phyloP scores from a whole-genome alignment of 805 yeast species.

The Yamadazyma sp. region DNA sequence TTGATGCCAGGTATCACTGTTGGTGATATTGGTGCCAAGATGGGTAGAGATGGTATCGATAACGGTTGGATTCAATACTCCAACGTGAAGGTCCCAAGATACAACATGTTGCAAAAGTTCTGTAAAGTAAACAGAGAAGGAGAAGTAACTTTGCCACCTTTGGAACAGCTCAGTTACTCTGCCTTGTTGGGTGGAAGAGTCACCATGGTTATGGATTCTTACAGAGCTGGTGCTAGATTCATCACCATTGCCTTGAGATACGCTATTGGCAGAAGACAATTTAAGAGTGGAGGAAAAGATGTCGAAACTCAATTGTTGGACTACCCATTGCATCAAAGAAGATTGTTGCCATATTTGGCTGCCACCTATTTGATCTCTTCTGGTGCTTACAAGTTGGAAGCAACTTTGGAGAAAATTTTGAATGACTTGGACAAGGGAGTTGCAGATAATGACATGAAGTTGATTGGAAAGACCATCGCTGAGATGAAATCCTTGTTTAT shows the following conservation, averaged over 20 bases:
- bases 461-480: conserved; percentile 31
- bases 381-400: conserved; percentile 41
- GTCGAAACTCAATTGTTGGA: conserved; percentile 43
- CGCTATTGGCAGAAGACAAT: conserved; percentile 48
- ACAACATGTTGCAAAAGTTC: conserved; percentile 46
- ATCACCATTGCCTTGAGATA: conserved; percentile 45
- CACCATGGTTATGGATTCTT: conserved; percentile 44
- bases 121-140: conserved; percentile 43
- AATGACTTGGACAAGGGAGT: conserved; percentile 39
- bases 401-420: conserved; percentile 30
- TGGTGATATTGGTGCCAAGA: conserved; percentile 49
- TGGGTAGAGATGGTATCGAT: conserved; percentile 51
- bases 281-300: conserved; percentile 29
- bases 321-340: conserved; percentile 46
- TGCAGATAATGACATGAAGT: conserved; percentile 28
- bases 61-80: conserved; percentile 51
- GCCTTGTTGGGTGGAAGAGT: conserved; percentile 48
- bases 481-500: conserved; percentile 44
- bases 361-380: conserved; percentile 36
- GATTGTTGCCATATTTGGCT: conserved; percentile 46
- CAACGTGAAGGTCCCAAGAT: conserved; percentile 43
- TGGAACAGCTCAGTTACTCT: conserved; percentile 45
- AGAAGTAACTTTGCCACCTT: conserved; percentile 42
- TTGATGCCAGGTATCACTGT: conserved; percentile 44
- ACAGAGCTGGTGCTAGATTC: conserved; percentile 42